Base-by-base conservation (phyloP, 345 rosid species). In the Sonneratia caseolaris region DNA sequence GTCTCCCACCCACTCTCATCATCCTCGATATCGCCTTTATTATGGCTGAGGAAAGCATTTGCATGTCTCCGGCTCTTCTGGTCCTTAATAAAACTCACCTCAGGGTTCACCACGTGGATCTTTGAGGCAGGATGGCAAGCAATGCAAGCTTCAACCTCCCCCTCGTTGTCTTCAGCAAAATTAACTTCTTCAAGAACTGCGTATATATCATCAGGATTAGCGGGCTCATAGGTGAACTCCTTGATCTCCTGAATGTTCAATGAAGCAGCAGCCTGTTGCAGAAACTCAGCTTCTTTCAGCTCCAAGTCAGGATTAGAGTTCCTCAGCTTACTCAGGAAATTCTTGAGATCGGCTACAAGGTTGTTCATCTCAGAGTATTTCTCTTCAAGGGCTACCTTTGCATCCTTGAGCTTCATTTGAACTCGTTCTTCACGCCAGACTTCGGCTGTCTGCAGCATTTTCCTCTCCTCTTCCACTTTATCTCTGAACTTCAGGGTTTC, bases 1-100 rank as follows among this genome's bases (percentile, higher is more conserved):
- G 99, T 90, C 85, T 95, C 99, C 99, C 99, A 95, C 43, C 88
- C 97, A 66, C 99, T 95, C 74, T 95, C 98, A 66, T 90, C 97
- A 71, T 92, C 97, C 77, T 91, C 92, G 0, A 85, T 72, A 13
- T 84, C 89, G 22, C 78, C 87, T 35, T 62, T 62, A 72, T 82
- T 77, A 68, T 82, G 84, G 66, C 80, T 80, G 45, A 71, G 49
- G 53, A 13, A 84, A n/a, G 76, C 84, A 70, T 76, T 70, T 12
- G 85, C 76, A 70, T 82, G 81, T 79, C 82, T 80, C 72, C 43
- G 74, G 69, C 66, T 68, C 70, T 70, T 73, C 67, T 82, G 83
- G 77, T 76, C 81, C 62, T 70, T 73, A 24, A 36, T 51, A 57
- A 27, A 14, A 76, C 82, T 80, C 70, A 69, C 78, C 73, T 85